These are phyloP conservation scores for Diutina neorugosa DNA, from an alignment of 1,139 yeast genomes.

Conservation along the genomic window DNA sequence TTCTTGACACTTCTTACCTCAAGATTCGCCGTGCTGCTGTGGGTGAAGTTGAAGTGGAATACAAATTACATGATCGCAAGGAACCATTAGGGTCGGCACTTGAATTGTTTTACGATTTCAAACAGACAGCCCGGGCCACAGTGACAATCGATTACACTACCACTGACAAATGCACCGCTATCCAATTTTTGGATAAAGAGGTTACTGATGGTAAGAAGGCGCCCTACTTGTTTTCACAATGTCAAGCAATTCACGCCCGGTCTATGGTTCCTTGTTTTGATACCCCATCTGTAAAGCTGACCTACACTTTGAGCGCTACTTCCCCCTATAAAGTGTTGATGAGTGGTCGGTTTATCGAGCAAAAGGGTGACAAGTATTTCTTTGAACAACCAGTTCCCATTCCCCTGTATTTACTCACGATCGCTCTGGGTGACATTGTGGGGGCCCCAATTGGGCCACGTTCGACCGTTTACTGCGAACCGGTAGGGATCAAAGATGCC, in stretches of 20 bases:
- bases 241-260: slow-evolving; percentile 87
- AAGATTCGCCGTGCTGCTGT: slow-evolving; percentile 40
- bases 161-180: slow-evolving; percentile 67
- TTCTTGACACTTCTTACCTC: slow-evolving; percentile 62
- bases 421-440: slow-evolving; percentile 73
- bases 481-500: slow-evolving; percentile 52
- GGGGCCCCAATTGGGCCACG: slow-evolving; percentile 75
- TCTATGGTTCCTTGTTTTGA: slow-evolving; percentile 85
- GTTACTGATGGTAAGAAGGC: slow-evolving; percentile 65
- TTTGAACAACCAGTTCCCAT: slow-evolving; percentile 75
- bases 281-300: slow-evolving; percentile 74
- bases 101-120: slow-evolving; percentile 16
- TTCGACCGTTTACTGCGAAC: slow-evolving; percentile 73
- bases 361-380: slow-evolving; percentile 22
- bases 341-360: slow-evolving; percentile 42
- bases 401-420: slow-evolving; percentile 73
- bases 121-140: slow-evolving; percentile 11
- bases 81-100: slow-evolving; percentile 63
- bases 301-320: slow-evolving; percentile 44
- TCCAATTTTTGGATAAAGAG: slow-evolving; percentile 70
- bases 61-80: slow-evolving; percentile 21
- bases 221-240: slow-evolving; percentile 80
- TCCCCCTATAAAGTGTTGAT: slow-evolving; percentile 61
- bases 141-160: slow-evolving; percentile 48
- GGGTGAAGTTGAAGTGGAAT: slow-evolving; percentile 16